A percentile compares a stretch with the other conserved stretches of the same genome.
Evolutionary conservation across 1,284 basidiomycete genomes (phyloP).

Genomic region (Erythrobasidium hasegawianum): DNA sequence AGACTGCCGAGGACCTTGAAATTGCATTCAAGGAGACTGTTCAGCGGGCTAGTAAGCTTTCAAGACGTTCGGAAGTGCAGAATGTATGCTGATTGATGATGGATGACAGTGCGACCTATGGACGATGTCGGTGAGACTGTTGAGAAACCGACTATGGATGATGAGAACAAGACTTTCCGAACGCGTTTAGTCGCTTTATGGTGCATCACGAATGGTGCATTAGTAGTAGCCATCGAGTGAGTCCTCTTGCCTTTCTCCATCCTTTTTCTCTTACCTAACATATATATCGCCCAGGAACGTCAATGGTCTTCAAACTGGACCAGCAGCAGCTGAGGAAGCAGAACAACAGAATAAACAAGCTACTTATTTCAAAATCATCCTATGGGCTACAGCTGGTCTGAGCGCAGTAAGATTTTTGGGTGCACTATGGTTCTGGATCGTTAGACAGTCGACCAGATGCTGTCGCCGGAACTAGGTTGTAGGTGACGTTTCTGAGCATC

Average conservation of each 20-base stretch:
- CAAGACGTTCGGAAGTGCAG: no score
- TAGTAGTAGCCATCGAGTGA: conserved; percentile 31
- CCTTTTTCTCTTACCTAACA: neutral
- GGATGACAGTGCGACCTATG: neutral
- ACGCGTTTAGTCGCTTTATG: conserved; percentile 47
- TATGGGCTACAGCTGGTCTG: conserved; percentile 66
- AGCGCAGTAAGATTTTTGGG: conserved; percentile 32
- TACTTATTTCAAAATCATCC: conserved; percentile 71
- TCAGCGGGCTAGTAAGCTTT: conserved; percentile 59
- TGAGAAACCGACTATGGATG: conserved; percentile 18
- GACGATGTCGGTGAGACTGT: conserved; percentile 8
- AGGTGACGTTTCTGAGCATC: no score
- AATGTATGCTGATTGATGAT: no score
- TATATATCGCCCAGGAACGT: conserved; percentile 20
- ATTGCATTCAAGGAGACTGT: conserved; percentile 91
- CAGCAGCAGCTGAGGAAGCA: neutral
- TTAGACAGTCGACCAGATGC: conserved; percentile 25
- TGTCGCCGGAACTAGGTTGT: conserved; percentile 30
- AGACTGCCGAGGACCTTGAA: conserved; percentile 75
- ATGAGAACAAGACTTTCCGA: conserved; percentile 34
- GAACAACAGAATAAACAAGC: conserved; percentile 38
- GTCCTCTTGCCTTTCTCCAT: neutral
- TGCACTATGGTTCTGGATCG: conserved; percentile 32
- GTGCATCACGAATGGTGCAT: conserved; percentile 69
- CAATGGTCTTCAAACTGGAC: conserved; percentile 15